Evolutionary conservation across 139 green algal genomes (phyloP), one percentile per base, ranked within the genome.

Genomic region (Coelastrella sp.): DNA sequence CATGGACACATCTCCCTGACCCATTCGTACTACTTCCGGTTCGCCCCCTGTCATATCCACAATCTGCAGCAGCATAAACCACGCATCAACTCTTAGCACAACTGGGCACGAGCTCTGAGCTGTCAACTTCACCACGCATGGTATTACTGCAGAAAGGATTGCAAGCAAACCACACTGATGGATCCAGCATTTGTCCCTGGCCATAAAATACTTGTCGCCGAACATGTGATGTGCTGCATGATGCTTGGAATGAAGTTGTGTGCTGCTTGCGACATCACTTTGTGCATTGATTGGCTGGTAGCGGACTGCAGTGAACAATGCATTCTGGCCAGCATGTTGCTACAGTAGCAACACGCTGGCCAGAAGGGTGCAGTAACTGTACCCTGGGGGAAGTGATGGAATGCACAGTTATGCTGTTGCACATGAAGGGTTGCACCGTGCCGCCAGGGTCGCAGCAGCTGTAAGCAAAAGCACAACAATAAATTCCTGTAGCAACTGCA

Each of bases 31-130:
- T 11, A 98, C 80, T 22, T 93, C 87, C 0, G 97, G 95, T 68
- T 93, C 90, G 0, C 71, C 47, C 0, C 91, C 85, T 5, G 95
- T 97, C 92, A 97, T 94, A 73, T 98, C 96, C 11, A 98, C 88
- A 65, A 94, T 89, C 90, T 94, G 83, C 58, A 80, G 20, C n/a
- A 80, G 73, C 59, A n/a, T 3, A 54, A 14, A 4, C 68, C 14
- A 22, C 68, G 4, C 16, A 22, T 8, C 68, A 76, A 23, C 8
- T 71, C 61, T 13, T 71, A 19, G 61, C 61, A 71, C 11, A 10
- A 71, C 61, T 13, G 11, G 61, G 11, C 61, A 10, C 8, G 61
- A 13, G 8, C 61, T 13, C 61, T 71, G 61, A 10, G 8, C 61
- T 19, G 16, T 66, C 59, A 17, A 23, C 56, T 22, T 58, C 82